These are phyloP conservation scores for Taiozyma sp. DNA, from an alignment of 1,139 yeast genomes.

Conservation along the genomic window DNA sequence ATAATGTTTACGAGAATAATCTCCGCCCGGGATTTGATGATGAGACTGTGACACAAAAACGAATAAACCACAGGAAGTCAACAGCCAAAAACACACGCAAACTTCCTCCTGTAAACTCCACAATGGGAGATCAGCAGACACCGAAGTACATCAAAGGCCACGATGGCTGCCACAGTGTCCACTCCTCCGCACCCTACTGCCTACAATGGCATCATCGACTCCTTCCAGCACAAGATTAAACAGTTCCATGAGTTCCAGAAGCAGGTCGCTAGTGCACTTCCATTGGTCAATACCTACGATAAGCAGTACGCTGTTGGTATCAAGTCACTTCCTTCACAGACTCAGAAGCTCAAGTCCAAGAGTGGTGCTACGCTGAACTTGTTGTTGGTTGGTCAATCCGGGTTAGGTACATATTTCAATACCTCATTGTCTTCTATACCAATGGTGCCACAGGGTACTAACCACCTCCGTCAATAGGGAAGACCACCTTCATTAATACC, in stretches of 20 bases:
- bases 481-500: slow-evolving; percentile 53
- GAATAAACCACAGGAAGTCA: no score
- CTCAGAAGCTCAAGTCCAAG: slow-evolving; percentile 28
- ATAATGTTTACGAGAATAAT: not conserved
- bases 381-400: slow-evolving; percentile 57
- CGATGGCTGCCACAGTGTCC: not conserved
- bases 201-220: not conserved
- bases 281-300: slow-evolving; percentile 1
- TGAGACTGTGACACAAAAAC: not conserved
- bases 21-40: not conserved
- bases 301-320: slow-evolving; percentile 21
- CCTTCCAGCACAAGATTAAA: not conserved
- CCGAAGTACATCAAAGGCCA: not conserved
- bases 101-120: not conserved
- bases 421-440: not conserved
- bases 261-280: not conserved
- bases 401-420: slow-evolving; percentile 36
- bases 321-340: slow-evolving; percentile 24
- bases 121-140: not conserved
- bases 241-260: not conserved
- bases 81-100: not conserved
- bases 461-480: slow-evolving; percentile 17
- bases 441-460: not conserved
- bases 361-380: slow-evolving; percentile 49
- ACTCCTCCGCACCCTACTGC: not conserved